Conservation (phyloP, 192 early-diverging fungal genomes). For the Haplosporangium gracile region DNA sequence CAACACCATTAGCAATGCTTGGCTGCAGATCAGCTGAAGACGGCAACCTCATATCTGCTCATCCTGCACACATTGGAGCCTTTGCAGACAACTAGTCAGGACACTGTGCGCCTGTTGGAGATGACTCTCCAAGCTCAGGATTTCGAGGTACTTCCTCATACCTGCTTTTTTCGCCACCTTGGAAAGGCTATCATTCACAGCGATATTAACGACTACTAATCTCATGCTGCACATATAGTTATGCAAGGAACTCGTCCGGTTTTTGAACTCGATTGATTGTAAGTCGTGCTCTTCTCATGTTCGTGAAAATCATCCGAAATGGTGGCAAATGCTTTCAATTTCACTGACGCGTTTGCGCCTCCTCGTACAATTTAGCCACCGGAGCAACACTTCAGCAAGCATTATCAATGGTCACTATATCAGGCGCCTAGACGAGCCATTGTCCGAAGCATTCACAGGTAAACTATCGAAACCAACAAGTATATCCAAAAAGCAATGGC, state of each 20-base stretch:
- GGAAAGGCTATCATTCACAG: no score
- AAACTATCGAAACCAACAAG: not conserved
- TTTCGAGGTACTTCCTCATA: slow-evolving; percentile 72
- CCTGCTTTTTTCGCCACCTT: not conserved
- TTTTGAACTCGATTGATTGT: slow-evolving; percentile 85
- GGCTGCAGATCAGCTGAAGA: slow-evolving; percentile 73
- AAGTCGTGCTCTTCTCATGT: slow-evolving; percentile 16
- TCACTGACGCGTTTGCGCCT: not conserved
- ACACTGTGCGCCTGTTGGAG: slow-evolving; percentile 78
- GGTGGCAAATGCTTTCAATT: not conserved
- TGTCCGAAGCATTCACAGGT: not conserved
- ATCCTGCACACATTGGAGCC: slow-evolving; percentile 94
- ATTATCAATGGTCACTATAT: slow-evolving; percentile 44
- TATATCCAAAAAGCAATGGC: not conserved
- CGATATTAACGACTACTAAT: not conserved
- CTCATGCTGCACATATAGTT: slow-evolving; percentile 55
- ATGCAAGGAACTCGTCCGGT: slow-evolving; percentile 83
- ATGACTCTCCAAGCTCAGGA: slow-evolving; percentile 81
- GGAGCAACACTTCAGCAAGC: slow-evolving; percentile 63
- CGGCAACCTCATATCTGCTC: slow-evolving; percentile 93
- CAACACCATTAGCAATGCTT: slow-evolving; percentile 72
- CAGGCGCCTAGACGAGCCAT: not conserved
- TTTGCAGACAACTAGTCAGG: slow-evolving; percentile 49
- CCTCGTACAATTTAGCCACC: slow-evolving; percentile 39
- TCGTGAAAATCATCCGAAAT: not conserved